phyloP scores from a whole-genome alignment of 352 stramenopile species.

The Phytopythium helicoides region DNA sequence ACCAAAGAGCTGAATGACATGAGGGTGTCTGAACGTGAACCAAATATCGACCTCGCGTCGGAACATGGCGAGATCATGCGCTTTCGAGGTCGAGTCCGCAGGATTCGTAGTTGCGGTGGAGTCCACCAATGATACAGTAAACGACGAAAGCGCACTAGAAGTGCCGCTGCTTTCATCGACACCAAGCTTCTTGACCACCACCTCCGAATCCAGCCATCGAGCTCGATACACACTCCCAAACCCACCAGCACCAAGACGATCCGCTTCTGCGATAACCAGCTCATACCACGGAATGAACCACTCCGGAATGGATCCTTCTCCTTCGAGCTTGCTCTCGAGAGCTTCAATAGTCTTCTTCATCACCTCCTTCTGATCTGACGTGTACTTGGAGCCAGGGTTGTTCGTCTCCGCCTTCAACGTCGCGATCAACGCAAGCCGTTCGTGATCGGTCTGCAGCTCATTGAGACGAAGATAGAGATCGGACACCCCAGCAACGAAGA shows the following conservation, averaged over 20 bases:
- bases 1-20: slow-evolving; percentile 16
- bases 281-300: slow-evolving; percentile 1
- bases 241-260: neutral
- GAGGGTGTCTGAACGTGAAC: slow-evolving; percentile 15
- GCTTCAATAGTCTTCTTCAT: neutral
- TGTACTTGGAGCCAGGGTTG: neutral
- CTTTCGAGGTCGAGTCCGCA: neutral
- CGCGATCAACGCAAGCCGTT: neutral
- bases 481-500: neutral
- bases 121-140: slow-evolving; percentile 4
- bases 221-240: slow-evolving; percentile 9
- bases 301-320: neutral
- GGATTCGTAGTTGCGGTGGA: too few relatives aligned
- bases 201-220: slow-evolving; percentile 14
- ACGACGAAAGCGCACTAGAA: neutral
- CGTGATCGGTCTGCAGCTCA: neutral
- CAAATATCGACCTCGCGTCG: slow-evolving; percentile 3
- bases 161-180: neutral
- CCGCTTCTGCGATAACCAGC: neutral
- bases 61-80: slow-evolving; percentile 1
- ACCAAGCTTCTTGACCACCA: slow-evolving; percentile 9
- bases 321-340: neutral
- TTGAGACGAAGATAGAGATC: neutral
- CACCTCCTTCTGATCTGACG: neutral
- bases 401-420: neutral